phyloP scores from a whole-genome alignment of 1,284 basidiomycete species.

The Vanrija sp. region DNA sequence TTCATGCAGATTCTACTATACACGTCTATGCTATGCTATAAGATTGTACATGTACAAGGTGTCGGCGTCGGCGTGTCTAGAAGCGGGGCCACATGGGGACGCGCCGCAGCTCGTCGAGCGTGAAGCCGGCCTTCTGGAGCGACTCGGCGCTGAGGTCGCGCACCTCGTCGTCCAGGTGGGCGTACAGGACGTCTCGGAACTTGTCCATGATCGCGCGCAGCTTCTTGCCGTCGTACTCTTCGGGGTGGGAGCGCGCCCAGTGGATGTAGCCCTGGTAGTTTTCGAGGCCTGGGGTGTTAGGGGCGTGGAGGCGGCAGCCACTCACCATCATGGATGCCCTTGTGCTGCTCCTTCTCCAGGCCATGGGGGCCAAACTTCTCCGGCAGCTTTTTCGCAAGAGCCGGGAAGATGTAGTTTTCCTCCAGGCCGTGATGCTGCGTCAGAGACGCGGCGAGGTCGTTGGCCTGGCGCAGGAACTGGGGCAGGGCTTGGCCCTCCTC shows the following conservation, averaged over 20 bases:
- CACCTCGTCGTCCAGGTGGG: constrained; percentile 65
- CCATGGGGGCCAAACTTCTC: constrained; percentile 52
- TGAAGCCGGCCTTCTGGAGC: constrained; percentile 61
- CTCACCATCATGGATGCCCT: constrained; percentile 61
- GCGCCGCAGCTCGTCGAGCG: constrained; percentile 57
- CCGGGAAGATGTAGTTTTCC: constrained; percentile 59
- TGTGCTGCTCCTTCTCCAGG: constrained; percentile 54
- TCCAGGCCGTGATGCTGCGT: constrained; percentile 63
- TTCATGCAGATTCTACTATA: too few relatives aligned
- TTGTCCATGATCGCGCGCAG: constrained; percentile 60
- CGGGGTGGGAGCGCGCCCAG: constrained; percentile 54
- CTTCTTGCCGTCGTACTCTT: constrained; percentile 57
- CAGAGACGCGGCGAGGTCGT: constrained; percentile 54
- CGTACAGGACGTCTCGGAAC: constrained; percentile 61
- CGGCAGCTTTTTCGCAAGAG: constrained; percentile 61
- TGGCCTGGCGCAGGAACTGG: constrained; percentile 53
- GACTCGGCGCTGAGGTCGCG: constrained; percentile 59
- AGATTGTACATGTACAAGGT: too few relatives aligned
- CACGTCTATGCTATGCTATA: too few relatives aligned
- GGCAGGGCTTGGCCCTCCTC: constrained; percentile 52
- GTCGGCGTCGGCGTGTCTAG: too few relatives aligned
- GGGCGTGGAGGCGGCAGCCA: background rate
- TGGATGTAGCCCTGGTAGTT: constrained; percentile 54
- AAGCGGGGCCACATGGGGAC: constrained; percentile 48
- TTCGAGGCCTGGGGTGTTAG: constrained; percentile 45